Evolutionary conservation across 164 flowering plant genomes (phyloP), one percentile per base, ranked within the genome.

Genomic region (Tetracentron sinense): DNA sequence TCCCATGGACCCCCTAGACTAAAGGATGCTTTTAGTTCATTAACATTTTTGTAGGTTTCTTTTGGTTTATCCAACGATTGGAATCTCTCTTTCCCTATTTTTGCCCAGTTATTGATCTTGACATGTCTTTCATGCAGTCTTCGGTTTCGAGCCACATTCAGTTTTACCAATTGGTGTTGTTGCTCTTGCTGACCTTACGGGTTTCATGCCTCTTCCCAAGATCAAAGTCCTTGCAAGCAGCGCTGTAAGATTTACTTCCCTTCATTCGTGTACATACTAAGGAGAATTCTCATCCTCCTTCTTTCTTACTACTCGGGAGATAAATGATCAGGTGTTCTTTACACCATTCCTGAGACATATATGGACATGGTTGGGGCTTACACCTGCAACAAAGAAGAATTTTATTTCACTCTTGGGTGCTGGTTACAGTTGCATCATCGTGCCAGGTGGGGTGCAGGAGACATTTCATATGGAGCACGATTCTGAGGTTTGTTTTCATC

Each of bases 391-490:
- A 22, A 92, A 63, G 83, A 84, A 83, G 63, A 87, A 84, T 54
- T 92, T 92, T 61, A 54, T 35, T 22, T 82, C 92, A 25, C 84
- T 83, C 55, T 74, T 95, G 76, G 74, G 63, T 48, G 80, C 94
- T 67, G 99, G 97, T 54, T 83, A 88, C 72, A 89, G 97, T 75
- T 89, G 97, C 69, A 80, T 88, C 51, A 58, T 95, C 22, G 81
- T 95, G n/a, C 99, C 97, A 42, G 97, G 99, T 58, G 99, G 99
- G 61, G 92, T 86, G 27, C 94, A 81, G 61, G 99, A 95, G 79
- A 72, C 85, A 54, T 76, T 75, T 68, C 74, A 72, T 64, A 83
- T 92, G 97, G 85, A 84, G 69, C 88, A 70, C 63, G 83, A 70
- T 26, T 79, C 85, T 46, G 99, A 95, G 97, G 99, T 95, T 54